phyloP scores from a whole-genome alignment of 2,329 filamentous ascomycete species.

The Apiospora marii region DNA sequence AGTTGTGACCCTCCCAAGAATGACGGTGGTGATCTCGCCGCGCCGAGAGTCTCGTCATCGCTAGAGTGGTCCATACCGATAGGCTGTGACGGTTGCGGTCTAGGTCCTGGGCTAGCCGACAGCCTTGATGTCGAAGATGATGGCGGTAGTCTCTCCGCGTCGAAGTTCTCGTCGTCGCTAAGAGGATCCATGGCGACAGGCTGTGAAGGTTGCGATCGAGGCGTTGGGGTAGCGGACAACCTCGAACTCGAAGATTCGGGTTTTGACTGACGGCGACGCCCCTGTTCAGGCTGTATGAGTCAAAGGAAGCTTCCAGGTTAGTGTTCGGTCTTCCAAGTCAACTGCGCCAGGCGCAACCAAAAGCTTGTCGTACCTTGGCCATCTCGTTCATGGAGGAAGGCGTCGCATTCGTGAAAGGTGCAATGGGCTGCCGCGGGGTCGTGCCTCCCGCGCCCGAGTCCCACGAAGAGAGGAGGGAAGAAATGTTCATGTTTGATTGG shows the following conservation, averaged over 20 bases:
- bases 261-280: neutral
- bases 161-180: neutral
- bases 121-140: no score
- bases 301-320: neutral
- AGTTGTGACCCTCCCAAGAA: no score
- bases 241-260: neutral
- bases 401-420: neutral
- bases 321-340: neutral
- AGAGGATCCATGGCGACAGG: neutral
- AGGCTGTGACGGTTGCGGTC: no score
- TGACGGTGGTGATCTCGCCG: no score
- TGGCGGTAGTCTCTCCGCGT: no score
- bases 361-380: constrained; percentile 3
- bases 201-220: constrained; percentile 2
- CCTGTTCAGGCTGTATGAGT: neutral
- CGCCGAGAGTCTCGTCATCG: no score
- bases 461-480: neutral
- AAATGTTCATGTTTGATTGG: neutral
- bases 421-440: neutral
- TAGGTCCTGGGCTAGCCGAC: no score
- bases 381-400: neutral
- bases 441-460: neutral
- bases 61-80: no score
- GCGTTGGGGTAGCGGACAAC: neutral
- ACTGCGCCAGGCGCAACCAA: neutral